Percentiles rank a stretch among this genome's conserved stretches.
These are phyloP conservation scores for Penicillium lividum DNA, from an alignment of 495 filamentous ascomycete genomes.

Conservation along the genomic window DNA sequence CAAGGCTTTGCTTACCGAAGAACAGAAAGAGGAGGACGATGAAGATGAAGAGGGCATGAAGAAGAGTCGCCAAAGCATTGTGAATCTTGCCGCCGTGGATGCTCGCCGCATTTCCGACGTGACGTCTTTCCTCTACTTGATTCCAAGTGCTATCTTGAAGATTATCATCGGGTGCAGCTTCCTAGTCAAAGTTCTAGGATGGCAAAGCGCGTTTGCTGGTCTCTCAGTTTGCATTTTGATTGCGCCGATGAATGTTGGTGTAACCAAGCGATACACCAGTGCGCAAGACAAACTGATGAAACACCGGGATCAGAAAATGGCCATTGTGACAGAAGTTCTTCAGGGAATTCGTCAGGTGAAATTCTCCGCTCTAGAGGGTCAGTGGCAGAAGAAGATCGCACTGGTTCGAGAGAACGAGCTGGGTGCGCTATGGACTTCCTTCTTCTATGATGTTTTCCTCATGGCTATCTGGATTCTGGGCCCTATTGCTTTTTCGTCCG, in stretches of 20 bases:
- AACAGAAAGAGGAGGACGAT: conserved; percentile 45
- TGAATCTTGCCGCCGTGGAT: conserved; percentile 81
- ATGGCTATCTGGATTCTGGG: conserved; percentile 72
- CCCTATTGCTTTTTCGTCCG: conserved; percentile 71
- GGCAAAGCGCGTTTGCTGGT: conserved; percentile 67
- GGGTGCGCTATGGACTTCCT: conserved; percentile 62
- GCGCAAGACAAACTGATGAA: conserved; percentile 78
- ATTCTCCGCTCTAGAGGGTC: conserved; percentile 76
- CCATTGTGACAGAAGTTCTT: conserved; percentile 75
- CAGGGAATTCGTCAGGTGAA: conserved; percentile 88
- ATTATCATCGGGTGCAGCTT: conserved; percentile 66
- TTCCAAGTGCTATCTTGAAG: conserved; percentile 56
- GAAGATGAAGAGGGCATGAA: conserved; percentile 57
- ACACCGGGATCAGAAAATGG: conserved; percentile 74
- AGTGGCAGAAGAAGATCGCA: conserved; percentile 78
- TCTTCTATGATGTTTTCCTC: conserved; percentile 54
- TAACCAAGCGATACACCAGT: conserved; percentile 64
- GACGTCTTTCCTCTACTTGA: conserved; percentile 62
- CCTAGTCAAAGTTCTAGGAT: conserved; percentile 69
- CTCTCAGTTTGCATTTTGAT: conserved; percentile 63
- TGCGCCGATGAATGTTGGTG: conserved; percentile 68
- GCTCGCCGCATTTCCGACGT: conserved; percentile 73
- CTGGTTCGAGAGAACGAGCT: conserved; percentile 68
- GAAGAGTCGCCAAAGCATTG: conserved; percentile 71
- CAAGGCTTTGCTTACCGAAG: conserved; percentile 27